Base-by-base conservation (phyloP, 768 basidiomycete genomes). In the Holtermanniella nyarrowii region DNA sequence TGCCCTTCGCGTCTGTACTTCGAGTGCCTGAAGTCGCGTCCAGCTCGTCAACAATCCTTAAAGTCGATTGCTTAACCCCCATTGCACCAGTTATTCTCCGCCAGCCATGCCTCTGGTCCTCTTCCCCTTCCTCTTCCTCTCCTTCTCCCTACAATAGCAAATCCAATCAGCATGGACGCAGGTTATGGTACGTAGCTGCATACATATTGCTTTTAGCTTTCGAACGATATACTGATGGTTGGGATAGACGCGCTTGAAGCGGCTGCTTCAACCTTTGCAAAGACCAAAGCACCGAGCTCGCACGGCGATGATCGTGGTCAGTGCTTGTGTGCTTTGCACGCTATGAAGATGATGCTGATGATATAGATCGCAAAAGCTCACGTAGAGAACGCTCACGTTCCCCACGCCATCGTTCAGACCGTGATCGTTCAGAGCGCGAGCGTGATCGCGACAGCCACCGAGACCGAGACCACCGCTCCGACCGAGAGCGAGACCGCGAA, bases 361-460 rank as follows among this genome's bases (percentile, higher is more conserved):
- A 27, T 13, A 24, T 12, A 21, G 22, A n/a, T 22, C 5, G 20
- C 31, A 20, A 12, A 5, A 21, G 27, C 14, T 27, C 24, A 22
- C 14, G 26, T 13, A 45, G 46, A 49, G 55, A 39, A 50, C 26
- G n/a, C 25, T 12, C 39, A 5, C 16, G 5, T 41, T 11, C 42
- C 61, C 59, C 61, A 42, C 49, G 59, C 25, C 64, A 66, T 42
- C 55, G 78, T 75, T 49, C 80, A 81, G 80, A 81, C 45, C 72
- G 75, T 22, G 52, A 58, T 18, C 52, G 52, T 26, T 47, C 54
- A 22, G 56, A 61, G n/a, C 45, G 56, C 26, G 59, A 57, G 31
- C n/a, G 53, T 7, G 40, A 43, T n/a, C n/a, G n/a, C n/a, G 26
- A 49, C 5, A 10, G 46, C 11, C 37, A 39, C n/a, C 37, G 37